Conservation (phyloP, 75 land plant species). For the Isoetes taiwanensis region DNA sequence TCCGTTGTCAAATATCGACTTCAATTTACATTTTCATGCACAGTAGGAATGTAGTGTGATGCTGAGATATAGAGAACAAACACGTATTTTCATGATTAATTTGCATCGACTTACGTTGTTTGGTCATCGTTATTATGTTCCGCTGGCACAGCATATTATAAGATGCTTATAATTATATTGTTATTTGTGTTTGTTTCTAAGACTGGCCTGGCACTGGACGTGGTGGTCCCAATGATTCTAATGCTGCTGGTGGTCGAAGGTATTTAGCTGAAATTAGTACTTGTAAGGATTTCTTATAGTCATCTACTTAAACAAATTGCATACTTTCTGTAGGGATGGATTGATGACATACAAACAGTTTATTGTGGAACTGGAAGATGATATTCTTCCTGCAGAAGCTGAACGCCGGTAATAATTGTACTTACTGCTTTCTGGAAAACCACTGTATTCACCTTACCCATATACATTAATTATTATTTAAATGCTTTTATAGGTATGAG, state of each 20-base stretch:
- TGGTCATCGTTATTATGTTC: too few relatives aligned
- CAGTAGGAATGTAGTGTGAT: too few relatives aligned
- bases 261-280: too few relatives aligned
- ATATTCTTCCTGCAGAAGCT: conserved; percentile 90
- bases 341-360: conserved; percentile 98
- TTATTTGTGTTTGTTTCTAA: conserved; percentile 5
- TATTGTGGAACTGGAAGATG: conserved; percentile 95
- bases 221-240: conserved; percentile 21
- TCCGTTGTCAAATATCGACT: too few relatives aligned
- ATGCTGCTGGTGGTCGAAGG: not conserved
- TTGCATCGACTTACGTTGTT: too few relatives aligned
- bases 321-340: conserved; percentile 57
- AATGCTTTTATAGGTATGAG: conserved; percentile 43
- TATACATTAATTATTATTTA: not conserved
- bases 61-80: too few relatives aligned
- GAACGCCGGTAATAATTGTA: conserved; percentile 81
- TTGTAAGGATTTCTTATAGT: too few relatives aligned
- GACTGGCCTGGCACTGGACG: conserved; percentile 44
- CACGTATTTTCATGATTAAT: too few relatives aligned
- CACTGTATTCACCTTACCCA: not conserved
- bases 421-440: too few relatives aligned
- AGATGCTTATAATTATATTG: too few relatives aligned
- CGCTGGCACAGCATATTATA: too few relatives aligned
- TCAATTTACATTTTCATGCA: too few relatives aligned
- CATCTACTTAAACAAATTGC: not conserved